Base-by-base conservation (phyloP, 495 filamentous ascomycete species). In the Lophium mytilinum region DNA sequence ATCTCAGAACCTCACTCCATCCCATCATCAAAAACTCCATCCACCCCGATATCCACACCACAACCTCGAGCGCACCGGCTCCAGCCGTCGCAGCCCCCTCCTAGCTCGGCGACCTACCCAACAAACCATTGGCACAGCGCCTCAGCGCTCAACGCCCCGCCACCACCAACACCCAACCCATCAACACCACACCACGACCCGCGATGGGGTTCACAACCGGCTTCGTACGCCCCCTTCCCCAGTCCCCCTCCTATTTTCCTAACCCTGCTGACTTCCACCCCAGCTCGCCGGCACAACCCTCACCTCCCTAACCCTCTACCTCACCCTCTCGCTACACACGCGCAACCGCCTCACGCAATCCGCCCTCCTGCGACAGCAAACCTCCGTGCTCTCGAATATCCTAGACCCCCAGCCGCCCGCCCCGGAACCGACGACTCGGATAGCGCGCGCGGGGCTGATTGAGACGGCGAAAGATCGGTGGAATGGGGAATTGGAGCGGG, bases 261-360 rank as follows among this genome's bases (percentile, higher is more conserved):
- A 4, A 3, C 24, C 55, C 9, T 43, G 55, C 55, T 46, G 37
- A 55, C 17, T 41, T 37, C 18, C 17, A 18, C 10, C 4, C 39
- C 56, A 88, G 86, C 78, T 90, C 66, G 85, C 89, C 65, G 91
- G 93, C 62, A 80, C 93, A 39, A 88, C 92, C 60, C 77, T 98
- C 39, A 95, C 92, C 46, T 82, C 89, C 45, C 83, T 85, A 21
- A 64, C 87, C 53, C 80, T 93, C 65, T 96, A 94, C 76, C 80
- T 96, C 50, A 81, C 85, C 52, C 70, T 95, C 24, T 74, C 82
- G 68, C 73, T 86, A 7, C 90, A 97, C 73, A 78, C 83, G 37
- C 78, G 75, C 52, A 87, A 80, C 66, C 87, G 90, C 47, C 68
- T 80, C 52, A 72, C 79, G 18, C 89, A 95, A 76, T 78, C 83